These are phyloP conservation scores for Dioscorea dumetorum DNA, from an alignment of 106 monocot genomes.

Conservation along the genomic window DNA sequence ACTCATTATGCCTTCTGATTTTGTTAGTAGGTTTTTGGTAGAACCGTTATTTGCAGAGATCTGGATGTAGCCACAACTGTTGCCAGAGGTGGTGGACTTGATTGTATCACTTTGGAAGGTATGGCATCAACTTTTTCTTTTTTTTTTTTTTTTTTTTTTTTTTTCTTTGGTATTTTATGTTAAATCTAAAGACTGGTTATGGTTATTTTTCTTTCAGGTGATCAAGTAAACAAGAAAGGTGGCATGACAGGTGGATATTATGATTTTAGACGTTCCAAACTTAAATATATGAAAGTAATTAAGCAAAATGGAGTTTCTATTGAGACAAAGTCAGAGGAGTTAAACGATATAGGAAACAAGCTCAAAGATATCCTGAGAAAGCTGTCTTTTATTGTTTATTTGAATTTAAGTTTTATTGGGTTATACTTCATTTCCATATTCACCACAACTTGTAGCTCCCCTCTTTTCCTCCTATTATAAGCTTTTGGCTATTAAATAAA, in stretches of 20 bases:
- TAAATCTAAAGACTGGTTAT: not conserved
- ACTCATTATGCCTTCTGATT: no score
- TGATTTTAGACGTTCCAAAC: conserved; percentile 79
- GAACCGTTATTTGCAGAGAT: conserved; percentile 95
- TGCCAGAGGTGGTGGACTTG: conserved; percentile 69
- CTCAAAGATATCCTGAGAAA: conserved; percentile 86
- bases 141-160: no score
- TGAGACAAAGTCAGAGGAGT: conserved; percentile 36
- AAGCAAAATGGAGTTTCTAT: conserved; percentile 64
- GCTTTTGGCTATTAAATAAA: no score
- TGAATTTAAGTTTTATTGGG: no score
- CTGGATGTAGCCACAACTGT: conserved; percentile 91
- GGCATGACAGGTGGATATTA: conserved; percentile 99
- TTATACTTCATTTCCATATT: no score
- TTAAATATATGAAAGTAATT: conserved; percentile 82
- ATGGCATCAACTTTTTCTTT: not conserved
- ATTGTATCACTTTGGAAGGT: conserved; percentile 97
- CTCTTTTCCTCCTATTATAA: no score
- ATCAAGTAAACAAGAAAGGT: conserved; percentile 99
- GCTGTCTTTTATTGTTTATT: no score
- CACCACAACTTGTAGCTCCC: no score
- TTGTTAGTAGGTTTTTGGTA: conserved; percentile 75
- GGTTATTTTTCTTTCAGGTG: conserved; percentile 40
- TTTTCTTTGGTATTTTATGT: not conserved
- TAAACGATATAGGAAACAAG: conserved; percentile 54